Evolutionary conservation across 2,329 filamentous ascomycete species (phyloP), one percentile per base, ranked within the genome.

Genomic region (Sclerotiophoma versabilis): DNA sequence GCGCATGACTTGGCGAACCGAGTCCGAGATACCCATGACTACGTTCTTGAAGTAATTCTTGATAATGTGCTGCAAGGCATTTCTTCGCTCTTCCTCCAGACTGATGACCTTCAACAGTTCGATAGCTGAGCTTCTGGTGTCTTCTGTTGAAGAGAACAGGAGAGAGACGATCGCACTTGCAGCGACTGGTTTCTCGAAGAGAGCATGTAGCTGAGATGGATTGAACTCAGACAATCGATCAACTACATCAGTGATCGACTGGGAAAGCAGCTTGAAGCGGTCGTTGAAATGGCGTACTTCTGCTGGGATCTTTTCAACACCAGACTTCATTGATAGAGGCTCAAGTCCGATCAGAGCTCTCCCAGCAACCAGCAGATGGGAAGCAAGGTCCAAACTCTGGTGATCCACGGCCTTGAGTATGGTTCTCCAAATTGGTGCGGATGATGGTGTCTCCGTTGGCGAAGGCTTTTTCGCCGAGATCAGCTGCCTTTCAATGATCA

Each of bases 51-150:
- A 86, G 58, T 83, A 83, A 0, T 78, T 77, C 42, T 79, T 76
- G n/a, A 88, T 69, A n/a, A 88, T 73, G 64, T 87, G 81, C 37
- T 82, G 82, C 12, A 89, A 76, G 14, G 85, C 86, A 60, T 87
- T 85, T 57, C 82, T 77, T 50, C 86, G 79, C 55, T 80, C 82
- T 47, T 83, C 82, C 72, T 96, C 86, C 8, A 84, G 84, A 29
- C 91, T 95, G 65, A 93, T 85, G 29, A 86, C 86, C 74, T 96
- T 96, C 60, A 98, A 83, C 23, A 98, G 79, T 62, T 92, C 89
- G 6, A 93, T 84, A 1, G 90, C 88, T 14, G 91, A 89, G 70
- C 93, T 88, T 57, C 91, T 92, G 27, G 95, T 87, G 53, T 87
- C 83, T 50, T 89, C 81, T 62, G 96, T 88, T 14, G 91, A 90